Percentiles rank a stretch among this genome's conserved stretches.
Conservation (phyloP, 352 stramenopile genomes). For the Phytophthora colocasiae region DNA sequence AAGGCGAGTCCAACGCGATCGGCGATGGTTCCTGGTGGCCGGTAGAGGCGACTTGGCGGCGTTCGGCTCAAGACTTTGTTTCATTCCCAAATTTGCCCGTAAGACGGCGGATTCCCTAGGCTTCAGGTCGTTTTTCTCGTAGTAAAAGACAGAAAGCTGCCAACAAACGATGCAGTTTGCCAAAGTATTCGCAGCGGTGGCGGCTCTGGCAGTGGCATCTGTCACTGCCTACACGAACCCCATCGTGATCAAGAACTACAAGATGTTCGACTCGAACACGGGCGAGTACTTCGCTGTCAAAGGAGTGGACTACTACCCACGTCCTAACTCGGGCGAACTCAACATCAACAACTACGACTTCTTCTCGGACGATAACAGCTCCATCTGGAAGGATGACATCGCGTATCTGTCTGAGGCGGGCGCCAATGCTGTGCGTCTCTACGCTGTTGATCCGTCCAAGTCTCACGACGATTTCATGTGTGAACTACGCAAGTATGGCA, state of each 20-base stretch:
- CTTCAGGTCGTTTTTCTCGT: not conserved
- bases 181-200: slow-evolving; percentile 23
- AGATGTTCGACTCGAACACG: slow-evolving; percentile 83
- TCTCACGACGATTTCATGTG: slow-evolving; percentile 91
- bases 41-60: slow-evolving; percentile 17
- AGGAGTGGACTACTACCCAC: slow-evolving; percentile 88
- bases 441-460: slow-evolving; percentile 81
- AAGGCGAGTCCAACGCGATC: slow-evolving; percentile 38
- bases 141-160: slow-evolving; percentile 4
- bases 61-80: slow-evolving; percentile 5
- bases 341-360: slow-evolving; percentile 83
- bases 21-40: slow-evolving; percentile 11
- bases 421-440: slow-evolving; percentile 82
- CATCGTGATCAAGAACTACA: slow-evolving; percentile 66
- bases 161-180: slow-evolving; percentile 25
- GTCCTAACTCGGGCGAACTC: slow-evolving; percentile 75
- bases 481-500: slow-evolving; percentile 64
- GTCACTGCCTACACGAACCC: slow-evolving; percentile 55
- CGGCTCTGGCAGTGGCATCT: slow-evolving; percentile 20
- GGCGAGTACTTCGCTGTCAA: slow-evolving; percentile 71
- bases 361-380: slow-evolving; percentile 73
- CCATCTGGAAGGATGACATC: slow-evolving; percentile 82
- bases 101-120: slow-evolving; percentile 20
- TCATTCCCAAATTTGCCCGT: slow-evolving; percentile 42
- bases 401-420: slow-evolving; percentile 61